Conservation (phyloP, 2,329 filamentous ascomycete species). For the Diplocarpon mali region DNA sequence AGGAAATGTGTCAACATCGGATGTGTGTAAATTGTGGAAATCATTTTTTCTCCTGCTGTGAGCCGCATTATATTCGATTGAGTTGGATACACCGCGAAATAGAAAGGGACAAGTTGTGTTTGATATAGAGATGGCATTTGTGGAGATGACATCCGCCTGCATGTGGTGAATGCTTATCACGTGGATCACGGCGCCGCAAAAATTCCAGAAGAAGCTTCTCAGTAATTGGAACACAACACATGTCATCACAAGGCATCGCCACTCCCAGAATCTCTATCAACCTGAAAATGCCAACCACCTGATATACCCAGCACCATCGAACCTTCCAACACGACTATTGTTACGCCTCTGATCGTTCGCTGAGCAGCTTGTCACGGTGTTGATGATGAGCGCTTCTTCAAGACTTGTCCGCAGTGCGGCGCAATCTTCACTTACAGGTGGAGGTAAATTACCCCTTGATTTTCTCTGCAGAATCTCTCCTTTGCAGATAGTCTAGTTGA, state of each 20-base stretch:
- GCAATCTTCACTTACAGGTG: slow-evolving; percentile 24
- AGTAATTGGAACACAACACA: too few species aligned
- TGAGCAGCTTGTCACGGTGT: slow-evolving; percentile 8
- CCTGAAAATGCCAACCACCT: slow-evolving; percentile 10
- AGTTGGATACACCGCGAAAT: not conserved
- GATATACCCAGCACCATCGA: slow-evolving; percentile 3
- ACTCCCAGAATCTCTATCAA: slow-evolving; percentile 9
- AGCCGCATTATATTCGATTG: too few species aligned
- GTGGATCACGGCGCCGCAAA: not conserved
- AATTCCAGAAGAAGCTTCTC: slow-evolving; percentile 2
- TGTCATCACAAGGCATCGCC: too few species aligned
- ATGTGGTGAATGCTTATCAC: not conserved
- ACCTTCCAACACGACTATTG: not conserved
- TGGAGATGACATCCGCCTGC: too few species aligned
- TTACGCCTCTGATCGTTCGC: slow-evolving; percentile 1
- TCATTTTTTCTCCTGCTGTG: too few species aligned
- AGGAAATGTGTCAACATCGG: too few species aligned
- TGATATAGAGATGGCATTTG: not conserved
- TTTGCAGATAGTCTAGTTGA: not conserved
- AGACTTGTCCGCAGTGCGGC: slow-evolving; percentile 28
- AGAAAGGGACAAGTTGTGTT: too few species aligned
- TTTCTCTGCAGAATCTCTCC: not conserved
- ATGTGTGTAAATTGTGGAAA: too few species aligned
- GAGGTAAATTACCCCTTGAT: slow-evolving; percentile 16
- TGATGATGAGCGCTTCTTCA: slow-evolving; percentile 28